Evolutionary conservation across 2,329 filamentous ascomycete genomes (phyloP).

Genomic region (Arthrobotrys pseudoclavata): DNA sequence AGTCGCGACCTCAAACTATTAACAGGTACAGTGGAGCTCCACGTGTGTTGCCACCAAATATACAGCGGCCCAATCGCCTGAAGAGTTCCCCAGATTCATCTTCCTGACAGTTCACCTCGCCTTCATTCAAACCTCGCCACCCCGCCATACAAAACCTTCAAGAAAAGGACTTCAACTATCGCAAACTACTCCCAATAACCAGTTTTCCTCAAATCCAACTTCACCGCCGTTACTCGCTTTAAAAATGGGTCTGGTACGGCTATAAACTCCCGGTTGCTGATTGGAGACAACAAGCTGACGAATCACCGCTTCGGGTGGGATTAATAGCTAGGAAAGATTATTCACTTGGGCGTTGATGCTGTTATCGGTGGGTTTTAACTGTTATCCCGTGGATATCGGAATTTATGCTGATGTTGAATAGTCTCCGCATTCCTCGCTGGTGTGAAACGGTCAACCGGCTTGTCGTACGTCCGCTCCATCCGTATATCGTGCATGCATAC

Average conservation of each 20-base stretch:
- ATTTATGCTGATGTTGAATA: conserved; percentile 34
- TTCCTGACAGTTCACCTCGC: conserved; percentile 50
- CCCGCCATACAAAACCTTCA: background rate
- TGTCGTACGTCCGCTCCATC: conserved; percentile 81
- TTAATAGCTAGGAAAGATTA: conserved; percentile 86
- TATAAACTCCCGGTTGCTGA: conserved; percentile 16
- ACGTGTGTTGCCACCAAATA: conserved; percentile 41
- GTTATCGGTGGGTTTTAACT: conserved; percentile 79
- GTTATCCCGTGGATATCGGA: conserved; percentile 22
- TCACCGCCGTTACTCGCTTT: conserved; percentile 15
- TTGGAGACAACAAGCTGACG: conserved; percentile 38
- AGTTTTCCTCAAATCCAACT: background rate
- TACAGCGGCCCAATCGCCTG: conserved; percentile 30
- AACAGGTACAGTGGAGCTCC: background rate
- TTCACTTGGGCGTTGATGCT: conserved; percentile 96
- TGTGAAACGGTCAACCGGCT: conserved; percentile 95
- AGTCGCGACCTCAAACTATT: background rate
- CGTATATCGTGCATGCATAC: conserved; percentile 10
- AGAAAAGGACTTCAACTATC: background rate
- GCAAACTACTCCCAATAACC: background rate
- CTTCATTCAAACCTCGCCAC: conserved; percentile 1
- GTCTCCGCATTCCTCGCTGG: conserved; percentile 97
- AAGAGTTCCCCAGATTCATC: conserved; percentile 8
- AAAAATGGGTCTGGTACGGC: conserved; percentile 56
- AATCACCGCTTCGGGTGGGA: conserved; percentile 24